Conservation (phyloP, 192 early-diverging fungal species). For the Jimgerdemannia flammicorona region DNA sequence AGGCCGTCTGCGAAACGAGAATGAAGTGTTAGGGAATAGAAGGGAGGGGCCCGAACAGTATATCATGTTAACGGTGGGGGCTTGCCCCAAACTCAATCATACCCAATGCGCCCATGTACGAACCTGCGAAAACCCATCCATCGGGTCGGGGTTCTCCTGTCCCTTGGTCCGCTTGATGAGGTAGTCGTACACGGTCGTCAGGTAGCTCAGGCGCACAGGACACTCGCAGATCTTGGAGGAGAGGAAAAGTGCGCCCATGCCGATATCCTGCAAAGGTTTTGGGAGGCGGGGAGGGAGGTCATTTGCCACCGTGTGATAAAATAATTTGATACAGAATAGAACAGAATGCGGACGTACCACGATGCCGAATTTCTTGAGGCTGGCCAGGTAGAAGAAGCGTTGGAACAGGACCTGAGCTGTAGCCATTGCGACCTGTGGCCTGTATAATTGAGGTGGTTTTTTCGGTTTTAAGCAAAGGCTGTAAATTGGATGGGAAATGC, state of each 20-base stretch:
- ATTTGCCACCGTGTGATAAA: neutral
- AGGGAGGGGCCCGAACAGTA: neutral
- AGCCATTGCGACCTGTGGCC: constrained; percentile 93
- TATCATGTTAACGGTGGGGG: neutral
- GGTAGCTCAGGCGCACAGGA: constrained; percentile 70
- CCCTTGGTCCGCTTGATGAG: constrained; percentile 55
- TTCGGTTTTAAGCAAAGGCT: neutral
- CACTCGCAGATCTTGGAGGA: constrained; percentile 83
- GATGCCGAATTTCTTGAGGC: constrained; percentile 68
- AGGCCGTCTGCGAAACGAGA: constrained; percentile 46
- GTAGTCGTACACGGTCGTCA: constrained; percentile 80
- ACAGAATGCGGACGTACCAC: constrained; percentile 36
- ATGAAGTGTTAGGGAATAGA: neutral
- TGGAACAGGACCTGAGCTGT: constrained; percentile 93
- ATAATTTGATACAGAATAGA: neutral
- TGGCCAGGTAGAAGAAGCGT: constrained; percentile 84
- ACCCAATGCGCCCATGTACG: neutral
- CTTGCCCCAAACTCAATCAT: neutral
- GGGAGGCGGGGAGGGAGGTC: too few relatives aligned
- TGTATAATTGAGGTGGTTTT: constrained; percentile 14
- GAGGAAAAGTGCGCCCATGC: constrained; percentile 69
- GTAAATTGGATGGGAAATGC: neutral
- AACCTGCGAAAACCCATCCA: constrained; percentile 58
- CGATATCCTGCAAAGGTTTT: constrained; percentile 47
- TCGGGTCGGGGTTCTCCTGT: constrained; percentile 35